phyloP scores from a whole-genome alignment of 1,139 yeast genomes.

The Hanseniaspora uvarum region DNA sequence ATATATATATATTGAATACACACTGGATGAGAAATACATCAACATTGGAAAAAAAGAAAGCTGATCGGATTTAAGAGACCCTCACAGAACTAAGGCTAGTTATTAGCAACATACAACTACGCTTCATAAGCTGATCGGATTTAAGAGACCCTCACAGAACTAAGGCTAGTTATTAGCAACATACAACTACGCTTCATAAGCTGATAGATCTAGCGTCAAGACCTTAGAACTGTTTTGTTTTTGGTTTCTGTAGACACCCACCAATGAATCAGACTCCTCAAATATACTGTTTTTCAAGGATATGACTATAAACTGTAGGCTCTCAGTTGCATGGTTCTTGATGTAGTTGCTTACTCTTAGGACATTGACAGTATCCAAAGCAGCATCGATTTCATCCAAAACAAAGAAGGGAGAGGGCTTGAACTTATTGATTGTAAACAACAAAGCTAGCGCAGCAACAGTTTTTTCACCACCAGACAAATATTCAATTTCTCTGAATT shows the following conservation, averaged over 20 bases:
- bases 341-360: constrained; percentile 76
- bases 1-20: not conserved
- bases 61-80: not conserved
- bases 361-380: constrained; percentile 83
- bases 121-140: not conserved
- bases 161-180: too few relatives aligned
- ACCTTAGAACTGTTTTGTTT: constrained; percentile 64
- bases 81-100: too few relatives aligned
- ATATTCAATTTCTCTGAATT: constrained; percentile 86
- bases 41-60: not conserved
- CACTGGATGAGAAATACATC: not conserved
- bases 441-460: constrained; percentile 84
- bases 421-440: constrained; percentile 82
- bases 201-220: constrained; percentile 54
- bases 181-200: not conserved
- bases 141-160: too few relatives aligned
- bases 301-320: constrained; percentile 86
- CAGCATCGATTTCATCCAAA: constrained; percentile 94
- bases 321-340: constrained; percentile 61
- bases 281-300: constrained; percentile 80
- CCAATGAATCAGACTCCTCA: constrained; percentile 80
- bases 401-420: constrained; percentile 95
- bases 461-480: constrained; percentile 96
- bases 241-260: constrained; percentile 88
- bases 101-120: not conserved